These are phyloP conservation scores for Chrysanthemum seticuspe DNA, from an alignment of 129 eudicot genomes.

Conservation along the genomic window DNA sequence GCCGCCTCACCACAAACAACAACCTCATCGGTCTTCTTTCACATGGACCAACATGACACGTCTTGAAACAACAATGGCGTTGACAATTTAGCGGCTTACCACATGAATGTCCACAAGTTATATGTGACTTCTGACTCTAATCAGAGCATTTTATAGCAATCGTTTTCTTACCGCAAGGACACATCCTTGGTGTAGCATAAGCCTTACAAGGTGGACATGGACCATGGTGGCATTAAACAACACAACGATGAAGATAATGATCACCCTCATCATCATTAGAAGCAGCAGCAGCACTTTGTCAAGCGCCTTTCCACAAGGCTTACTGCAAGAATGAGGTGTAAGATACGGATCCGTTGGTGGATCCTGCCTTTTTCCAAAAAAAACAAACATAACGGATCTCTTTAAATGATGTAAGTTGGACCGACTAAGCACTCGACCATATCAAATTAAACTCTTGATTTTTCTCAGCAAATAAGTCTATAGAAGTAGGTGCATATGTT, in stretches of 20 bases:
- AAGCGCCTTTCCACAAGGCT: slow-evolving; percentile 81
- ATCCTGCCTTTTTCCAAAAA: slow-evolving; percentile 84
- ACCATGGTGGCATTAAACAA: slow-evolving; percentile 91
- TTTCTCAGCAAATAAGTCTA: slow-evolving; percentile 73
- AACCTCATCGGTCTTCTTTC: slow-evolving; percentile 56
- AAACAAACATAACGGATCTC: slow-evolving; percentile 83
- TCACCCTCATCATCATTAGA: slow-evolving; percentile 30
- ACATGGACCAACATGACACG: slow-evolving; percentile 84
- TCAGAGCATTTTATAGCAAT: slow-evolving; percentile 88
- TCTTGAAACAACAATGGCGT: slow-evolving; percentile 64
- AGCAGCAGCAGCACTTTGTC: slow-evolving; percentile 49
- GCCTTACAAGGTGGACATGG: slow-evolving; percentile 96
- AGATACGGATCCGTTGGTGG: slow-evolving; percentile 83
- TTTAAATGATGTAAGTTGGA: slow-evolving; percentile 72
- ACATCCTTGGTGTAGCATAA: slow-evolving; percentile 75
- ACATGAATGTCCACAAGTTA: slow-evolving; percentile 73
- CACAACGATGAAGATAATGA: slow-evolving; percentile 83
- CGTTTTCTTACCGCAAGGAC: slow-evolving; percentile 84
- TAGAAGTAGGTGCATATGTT: slow-evolving; percentile 64
- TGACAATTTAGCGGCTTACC: slow-evolving; percentile 77
- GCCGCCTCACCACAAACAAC: slow-evolving; percentile 81
- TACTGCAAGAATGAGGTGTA: slow-evolving; percentile 95
- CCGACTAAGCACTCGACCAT: slow-evolving; percentile 94
- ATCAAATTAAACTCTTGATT: slow-evolving; percentile 90
- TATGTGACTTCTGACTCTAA: slow-evolving; percentile 48